Conservation (phyloP, 2,329 filamentous ascomycete genomes). For the Phialophora tarda region DNA sequence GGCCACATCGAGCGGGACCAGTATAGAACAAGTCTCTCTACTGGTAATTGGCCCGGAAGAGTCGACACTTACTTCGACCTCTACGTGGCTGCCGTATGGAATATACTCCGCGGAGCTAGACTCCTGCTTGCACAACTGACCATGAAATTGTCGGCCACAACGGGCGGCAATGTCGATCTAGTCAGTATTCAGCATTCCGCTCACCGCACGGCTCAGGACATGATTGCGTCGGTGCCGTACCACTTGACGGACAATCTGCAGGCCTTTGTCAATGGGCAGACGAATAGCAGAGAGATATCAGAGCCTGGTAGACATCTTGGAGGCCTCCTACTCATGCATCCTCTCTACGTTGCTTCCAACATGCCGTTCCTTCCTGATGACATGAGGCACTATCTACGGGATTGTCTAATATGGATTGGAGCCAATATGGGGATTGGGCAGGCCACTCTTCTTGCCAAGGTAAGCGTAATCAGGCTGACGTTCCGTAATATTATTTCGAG, state of each 20-base stretch:
- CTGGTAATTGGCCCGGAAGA: constrained; percentile 5
- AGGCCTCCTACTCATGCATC: constrained; percentile 5
- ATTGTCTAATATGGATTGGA: constrained; percentile 1
- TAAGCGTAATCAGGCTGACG: not conserved
- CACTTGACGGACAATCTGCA: constrained; percentile 8
- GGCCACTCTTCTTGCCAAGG: not conserved
- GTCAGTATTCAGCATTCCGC: not conserved
- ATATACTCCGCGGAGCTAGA: not conserved
- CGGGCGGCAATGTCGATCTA: not conserved
- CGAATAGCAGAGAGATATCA: not conserved
- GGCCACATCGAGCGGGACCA: not conserved
- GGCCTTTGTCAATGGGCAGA: constrained; percentile 1
- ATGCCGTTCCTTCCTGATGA: not conserved
- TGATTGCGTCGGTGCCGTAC: constrained; percentile 2
- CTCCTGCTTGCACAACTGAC: not conserved
- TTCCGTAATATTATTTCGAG: not conserved
- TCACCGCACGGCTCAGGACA: not conserved
- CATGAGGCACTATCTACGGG: not conserved
- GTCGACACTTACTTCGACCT: constrained; percentile 6
- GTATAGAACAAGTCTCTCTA: not conserved
- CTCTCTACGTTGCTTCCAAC: not conserved
- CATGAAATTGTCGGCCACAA: not conserved
- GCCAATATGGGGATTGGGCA: not conserved
- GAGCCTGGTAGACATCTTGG: not conserved
- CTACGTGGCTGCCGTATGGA: constrained; percentile 6